Base-by-base conservation (phyloP, 345 rosid species). In the Capsella bursapastoris region DNA sequence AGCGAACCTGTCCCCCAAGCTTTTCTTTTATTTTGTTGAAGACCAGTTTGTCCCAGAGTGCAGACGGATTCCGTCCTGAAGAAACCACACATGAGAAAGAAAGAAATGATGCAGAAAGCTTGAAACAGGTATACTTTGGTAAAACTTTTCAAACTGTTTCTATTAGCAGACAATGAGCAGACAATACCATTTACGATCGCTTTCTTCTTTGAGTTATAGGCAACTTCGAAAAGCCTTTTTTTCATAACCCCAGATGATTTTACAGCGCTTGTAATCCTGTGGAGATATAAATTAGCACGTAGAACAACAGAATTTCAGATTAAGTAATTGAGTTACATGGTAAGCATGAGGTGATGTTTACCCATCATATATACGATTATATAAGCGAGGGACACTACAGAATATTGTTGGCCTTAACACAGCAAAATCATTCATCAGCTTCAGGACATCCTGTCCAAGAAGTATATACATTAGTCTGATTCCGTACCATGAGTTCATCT, bases 341-440 rank as follows among this genome's bases (percentile, higher is more conserved):
- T 62, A 57, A 64, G 37, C 47, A 76, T 52, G n/a, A 49, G 38
- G 35, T 13, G 75, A 53, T 8, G n/a, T 68, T 65, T 80, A 93
- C 98, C 96, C 93, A 48, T 87, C 88, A 85, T 89, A 91, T 65
- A 93, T 83, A 66, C 93, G 87, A 70, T 93, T 89, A 59, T 85
- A 93, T 65, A 93, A 79, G 56, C 98, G 92, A 82, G 98, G 98
- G 73, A 93, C 98, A 71, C 98, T 91, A 78, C 89, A 82, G 82
- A 93, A 93, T 69, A 93, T 8, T 11, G 98, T 93, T 29, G 98
- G 98, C 82, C 83, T 83, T 47, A 93, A 83, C 69, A 81, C 86
- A 80, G 85, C 88, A 81, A 93, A 68, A 85, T 93, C 98, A 78
- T 93, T 97, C 83, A 85, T 83, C 72, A 91, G 70, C 78, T 91